phyloP scores from a whole-genome alignment of 768 basidiomycete species.

The Artomyces pyxidatus region DNA sequence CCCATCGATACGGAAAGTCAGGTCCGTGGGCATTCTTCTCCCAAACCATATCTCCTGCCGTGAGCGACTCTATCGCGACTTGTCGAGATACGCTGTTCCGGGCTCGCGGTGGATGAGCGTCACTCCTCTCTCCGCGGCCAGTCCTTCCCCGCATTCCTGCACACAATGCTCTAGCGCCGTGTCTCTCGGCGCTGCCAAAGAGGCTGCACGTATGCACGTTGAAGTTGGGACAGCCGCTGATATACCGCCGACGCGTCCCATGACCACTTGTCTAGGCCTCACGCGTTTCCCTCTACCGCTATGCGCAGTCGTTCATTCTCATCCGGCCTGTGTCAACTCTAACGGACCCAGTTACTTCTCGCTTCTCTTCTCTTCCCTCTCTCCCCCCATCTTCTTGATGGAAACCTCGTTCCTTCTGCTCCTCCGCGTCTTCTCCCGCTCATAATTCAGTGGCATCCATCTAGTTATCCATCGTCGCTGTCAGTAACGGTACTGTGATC shows the following conservation, averaged over 20 bases:
- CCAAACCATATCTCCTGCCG: constrained; percentile 5
- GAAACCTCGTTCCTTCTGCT: constrained; percentile 16
- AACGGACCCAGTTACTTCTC: constrained; percentile 7
- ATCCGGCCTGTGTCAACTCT: background rate
- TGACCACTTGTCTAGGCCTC: background rate
- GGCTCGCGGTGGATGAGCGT: constrained; percentile 9
- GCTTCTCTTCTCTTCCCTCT: constrained; percentile 15
- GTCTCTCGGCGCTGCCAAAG: too few species aligned
- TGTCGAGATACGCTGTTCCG: constrained; percentile 10
- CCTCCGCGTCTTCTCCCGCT: constrained; percentile 12
- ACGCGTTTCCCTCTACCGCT: background rate
- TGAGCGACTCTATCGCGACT: background rate
- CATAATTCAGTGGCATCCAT: constrained; percentile 10
- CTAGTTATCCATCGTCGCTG: constrained; percentile 6
- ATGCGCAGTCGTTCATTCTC: constrained; percentile 5
- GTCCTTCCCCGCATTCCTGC: constrained; percentile 8
- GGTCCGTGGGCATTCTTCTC: constrained; percentile 12
- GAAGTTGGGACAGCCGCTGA: too few species aligned
- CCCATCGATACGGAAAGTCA: constrained; percentile 17
- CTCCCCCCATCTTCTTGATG: constrained; percentile 16
- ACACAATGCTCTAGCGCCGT: too few species aligned
- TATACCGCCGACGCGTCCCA: background rate
- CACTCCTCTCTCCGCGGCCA: constrained; percentile 7
- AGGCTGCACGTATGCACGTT: too few species aligned
- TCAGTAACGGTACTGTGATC: too few species aligned